Conservation (phyloP, 192 early-diverging fungal genomes). For the Rhizoclosmatium sp. region DNA sequence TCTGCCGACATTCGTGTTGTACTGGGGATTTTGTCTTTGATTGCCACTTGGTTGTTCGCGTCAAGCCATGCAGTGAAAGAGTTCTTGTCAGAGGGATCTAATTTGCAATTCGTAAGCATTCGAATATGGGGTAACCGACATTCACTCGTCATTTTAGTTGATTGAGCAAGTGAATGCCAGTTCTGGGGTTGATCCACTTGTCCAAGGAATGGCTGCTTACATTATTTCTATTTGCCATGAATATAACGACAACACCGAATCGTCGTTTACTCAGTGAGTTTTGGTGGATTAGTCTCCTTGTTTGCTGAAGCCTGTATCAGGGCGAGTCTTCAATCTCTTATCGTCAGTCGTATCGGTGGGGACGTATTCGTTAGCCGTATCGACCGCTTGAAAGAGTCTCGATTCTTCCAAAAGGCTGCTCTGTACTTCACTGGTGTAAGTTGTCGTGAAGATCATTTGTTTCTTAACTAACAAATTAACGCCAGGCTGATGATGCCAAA, state of each 20-base stretch:
- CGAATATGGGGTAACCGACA: not conserved
- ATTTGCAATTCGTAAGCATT: conserved; percentile 84
- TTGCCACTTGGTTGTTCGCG: conserved; percentile 86
- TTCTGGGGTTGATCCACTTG: conserved; percentile 81
- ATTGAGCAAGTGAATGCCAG: conserved; percentile 91
- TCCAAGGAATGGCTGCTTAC: conserved; percentile 91
- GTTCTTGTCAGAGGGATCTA: conserved; percentile 87
- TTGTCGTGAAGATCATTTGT: conserved; percentile 28
- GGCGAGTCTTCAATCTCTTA: conserved; percentile 80
- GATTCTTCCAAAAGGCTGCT: conserved; percentile 78
- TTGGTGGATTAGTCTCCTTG: conserved; percentile 32
- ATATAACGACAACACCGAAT: conserved; percentile 84
- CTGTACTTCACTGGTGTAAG: conserved; percentile 56
- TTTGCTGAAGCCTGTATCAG: conserved; percentile 41
- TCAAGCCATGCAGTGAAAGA: conserved; percentile 80
- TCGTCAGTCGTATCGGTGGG: conserved; percentile 83
- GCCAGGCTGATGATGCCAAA: conserved; percentile 40
- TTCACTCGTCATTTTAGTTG: conserved; percentile 60
- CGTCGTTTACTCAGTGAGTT: conserved; percentile 72
- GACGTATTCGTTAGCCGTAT: conserved; percentile 88
- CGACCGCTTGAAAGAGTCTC: conserved; percentile 83
- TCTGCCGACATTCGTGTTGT: conserved; percentile 72
- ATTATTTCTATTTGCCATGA: conserved; percentile 86
- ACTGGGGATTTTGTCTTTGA: conserved; percentile 80
- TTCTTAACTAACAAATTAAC: conserved; percentile 19